Conservation (phyloP, 1,284 basidiomycete genomes). For the Vanrija sp. region DNA sequence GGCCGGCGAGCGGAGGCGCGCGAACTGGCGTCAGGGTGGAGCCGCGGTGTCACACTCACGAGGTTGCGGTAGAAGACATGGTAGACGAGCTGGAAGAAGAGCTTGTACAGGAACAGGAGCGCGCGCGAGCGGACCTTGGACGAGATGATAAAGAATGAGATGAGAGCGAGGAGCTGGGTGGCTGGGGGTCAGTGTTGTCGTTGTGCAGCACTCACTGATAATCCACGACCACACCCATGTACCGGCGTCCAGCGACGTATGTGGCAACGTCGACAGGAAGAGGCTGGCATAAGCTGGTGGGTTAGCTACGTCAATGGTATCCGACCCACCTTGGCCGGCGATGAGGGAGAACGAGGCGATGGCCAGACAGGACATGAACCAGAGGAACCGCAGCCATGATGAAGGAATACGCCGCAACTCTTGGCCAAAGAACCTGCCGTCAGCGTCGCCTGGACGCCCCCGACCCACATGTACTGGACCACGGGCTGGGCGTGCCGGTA, state of each 20-base stretch:
- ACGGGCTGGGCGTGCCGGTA: constrained; percentile 30
- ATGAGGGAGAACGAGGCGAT: constrained; percentile 55
- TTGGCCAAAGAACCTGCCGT: constrained; percentile 49
- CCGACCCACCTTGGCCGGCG: constrained; percentile 53
- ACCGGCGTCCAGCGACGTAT: constrained; percentile 55
- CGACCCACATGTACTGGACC: constrained; percentile 12
- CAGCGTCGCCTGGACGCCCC: neutral
- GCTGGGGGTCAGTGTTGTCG: constrained; percentile 18
- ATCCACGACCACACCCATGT: constrained; percentile 58
- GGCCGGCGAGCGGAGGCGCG: constrained; percentile 44
- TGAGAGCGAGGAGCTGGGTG: constrained; percentile 51
- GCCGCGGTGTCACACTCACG: constrained; percentile 19
- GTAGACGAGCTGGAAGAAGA: constrained; percentile 51
- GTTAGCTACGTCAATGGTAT: neutral
- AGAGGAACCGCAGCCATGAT: constrained; percentile 56
- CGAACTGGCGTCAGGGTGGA: constrained; percentile 30
- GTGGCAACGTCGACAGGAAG: constrained; percentile 56
- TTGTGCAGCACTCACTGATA: constrained; percentile 38
- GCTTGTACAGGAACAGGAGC: constrained; percentile 55
- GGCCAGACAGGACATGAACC: constrained; percentile 56
- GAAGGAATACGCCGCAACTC: constrained; percentile 52
- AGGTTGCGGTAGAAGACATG: constrained; percentile 50
- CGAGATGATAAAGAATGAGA: constrained; percentile 54
- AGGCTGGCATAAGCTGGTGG: constrained; percentile 52
- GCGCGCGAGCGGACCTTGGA: constrained; percentile 54